Evolutionary conservation across 2,329 filamentous ascomycete species (phyloP).

Genomic region (Fusarium begoniae): DNA sequence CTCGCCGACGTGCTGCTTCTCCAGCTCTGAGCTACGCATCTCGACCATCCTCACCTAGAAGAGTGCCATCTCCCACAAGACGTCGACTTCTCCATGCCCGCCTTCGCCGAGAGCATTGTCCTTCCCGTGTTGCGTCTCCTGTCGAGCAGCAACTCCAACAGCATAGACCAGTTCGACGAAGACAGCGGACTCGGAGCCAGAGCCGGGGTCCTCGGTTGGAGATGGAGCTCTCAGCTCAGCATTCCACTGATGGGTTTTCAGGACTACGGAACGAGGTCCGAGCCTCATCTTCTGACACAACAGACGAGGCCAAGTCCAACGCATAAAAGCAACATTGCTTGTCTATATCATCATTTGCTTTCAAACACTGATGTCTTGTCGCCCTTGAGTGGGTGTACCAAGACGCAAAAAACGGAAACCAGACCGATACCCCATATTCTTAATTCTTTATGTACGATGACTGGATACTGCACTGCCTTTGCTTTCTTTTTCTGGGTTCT

Average conservation of each 20-base stretch:
- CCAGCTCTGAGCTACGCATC: conserved; percentile 46
- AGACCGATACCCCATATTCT: conserved; percentile 27
- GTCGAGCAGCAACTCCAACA: conserved; percentile 44
- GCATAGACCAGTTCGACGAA: conserved; percentile 44
- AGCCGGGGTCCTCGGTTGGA: conserved; percentile 49
- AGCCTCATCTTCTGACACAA: conserved; percentile 36
- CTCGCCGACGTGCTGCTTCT: conserved; percentile 52
- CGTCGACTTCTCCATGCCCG: conserved; percentile 54
- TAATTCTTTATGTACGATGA: conserved; percentile 30
- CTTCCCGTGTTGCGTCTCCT: conserved; percentile 51
- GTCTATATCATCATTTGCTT: not conserved
- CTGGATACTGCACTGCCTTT: conserved; percentile 6
- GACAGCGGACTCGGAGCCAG: conserved; percentile 52
- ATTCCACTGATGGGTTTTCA: conserved; percentile 43
- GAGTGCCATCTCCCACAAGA: conserved; percentile 52
- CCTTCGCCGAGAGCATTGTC: conserved; percentile 56
- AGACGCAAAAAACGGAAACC: conserved; percentile 17
- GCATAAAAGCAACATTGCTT: conserved; percentile 2
- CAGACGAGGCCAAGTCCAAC: conserved; percentile 23
- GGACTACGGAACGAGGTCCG: conserved; percentile 49
- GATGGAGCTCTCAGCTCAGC: conserved; percentile 40
- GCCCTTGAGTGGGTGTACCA: not conserved
- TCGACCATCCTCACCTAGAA: conserved; percentile 47
- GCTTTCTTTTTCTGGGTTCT: not conserved
- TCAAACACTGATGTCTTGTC: not conserved